Evolutionary conservation across 139 green algal genomes (phyloP).

Genomic region (Closterium sp.): DNA sequence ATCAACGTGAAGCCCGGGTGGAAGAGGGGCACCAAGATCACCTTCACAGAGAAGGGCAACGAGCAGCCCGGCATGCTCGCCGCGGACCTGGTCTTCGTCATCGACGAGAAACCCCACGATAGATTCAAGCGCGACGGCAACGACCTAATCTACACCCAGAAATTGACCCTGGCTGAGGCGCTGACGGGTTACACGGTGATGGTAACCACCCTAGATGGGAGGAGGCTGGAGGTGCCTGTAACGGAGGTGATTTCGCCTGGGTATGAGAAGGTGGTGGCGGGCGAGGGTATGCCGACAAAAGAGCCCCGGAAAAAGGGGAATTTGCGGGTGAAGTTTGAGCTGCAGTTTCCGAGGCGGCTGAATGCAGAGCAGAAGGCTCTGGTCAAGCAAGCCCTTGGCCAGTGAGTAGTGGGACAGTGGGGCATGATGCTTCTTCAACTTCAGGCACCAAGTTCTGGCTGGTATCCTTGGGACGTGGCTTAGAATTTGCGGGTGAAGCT

Average conservation of each 20-base stretch:
- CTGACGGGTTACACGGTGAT: slow-evolving; percentile 30
- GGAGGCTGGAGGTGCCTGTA: slow-evolving; percentile 34
- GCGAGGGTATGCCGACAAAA: slow-evolving; percentile 58
- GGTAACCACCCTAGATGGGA: slow-evolving; percentile 52
- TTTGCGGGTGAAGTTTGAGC: slow-evolving; percentile 55
- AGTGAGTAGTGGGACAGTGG: background rate
- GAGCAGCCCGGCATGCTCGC: slow-evolving; percentile 71
- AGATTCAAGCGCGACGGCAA: slow-evolving; percentile 78
- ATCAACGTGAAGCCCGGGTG: slow-evolving; percentile 89
- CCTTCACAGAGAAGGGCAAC: slow-evolving; percentile 86
- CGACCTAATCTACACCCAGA: slow-evolving; percentile 72
- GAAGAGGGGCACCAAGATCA: slow-evolving; percentile 93
- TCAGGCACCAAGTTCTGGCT: too few species aligned
- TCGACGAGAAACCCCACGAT: slow-evolving; percentile 87
- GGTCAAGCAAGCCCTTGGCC: slow-evolving; percentile 23
- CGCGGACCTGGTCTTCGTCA: slow-evolving; percentile 86
- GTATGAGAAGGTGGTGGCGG: slow-evolving; percentile 50
- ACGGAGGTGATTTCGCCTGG: slow-evolving; percentile 52
- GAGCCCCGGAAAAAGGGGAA: slow-evolving; percentile 48
- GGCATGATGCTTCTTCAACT: too few species aligned
- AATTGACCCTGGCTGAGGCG: slow-evolving; percentile 26
- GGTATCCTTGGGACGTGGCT: too few species aligned
- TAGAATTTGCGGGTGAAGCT: too few species aligned
- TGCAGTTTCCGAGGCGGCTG: slow-evolving; percentile 49
- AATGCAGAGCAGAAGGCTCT: slow-evolving; percentile 39